phyloP scores from a whole-genome alignment of 352 stramenopile species.

The Globisporangium spinosum region DNA sequence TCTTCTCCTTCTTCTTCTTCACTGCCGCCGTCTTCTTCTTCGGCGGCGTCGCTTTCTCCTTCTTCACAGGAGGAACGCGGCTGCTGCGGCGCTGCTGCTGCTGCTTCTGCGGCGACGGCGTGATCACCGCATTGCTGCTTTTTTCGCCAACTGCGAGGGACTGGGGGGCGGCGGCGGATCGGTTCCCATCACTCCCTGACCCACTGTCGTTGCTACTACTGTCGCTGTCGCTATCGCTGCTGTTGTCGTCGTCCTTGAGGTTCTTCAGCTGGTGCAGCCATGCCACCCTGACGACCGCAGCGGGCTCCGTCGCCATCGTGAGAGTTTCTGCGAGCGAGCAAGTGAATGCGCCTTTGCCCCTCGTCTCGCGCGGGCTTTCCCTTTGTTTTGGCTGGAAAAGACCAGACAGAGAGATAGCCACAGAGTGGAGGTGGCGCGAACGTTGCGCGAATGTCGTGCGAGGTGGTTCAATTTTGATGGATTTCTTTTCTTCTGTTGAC shows the following conservation, averaged over 20 bases:
- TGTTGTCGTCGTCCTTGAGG: slow-evolving; percentile 20
- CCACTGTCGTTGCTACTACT: slow-evolving; percentile 3
- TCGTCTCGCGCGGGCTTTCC: neutral
- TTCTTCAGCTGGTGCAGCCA: slow-evolving; percentile 14
- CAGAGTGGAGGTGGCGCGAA: neutral
- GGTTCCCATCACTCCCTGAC: neutral
- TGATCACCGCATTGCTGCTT: neutral
- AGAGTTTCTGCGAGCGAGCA: neutral
- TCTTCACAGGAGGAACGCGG: neutral
- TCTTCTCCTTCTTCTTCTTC: neutral
- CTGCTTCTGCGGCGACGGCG: neutral
- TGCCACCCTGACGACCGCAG: neutral
- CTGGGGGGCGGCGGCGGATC: neutral
- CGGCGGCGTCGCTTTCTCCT: neutral
- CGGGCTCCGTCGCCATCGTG: neutral
- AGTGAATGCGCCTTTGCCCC: neutral
- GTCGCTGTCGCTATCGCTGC: slow-evolving; percentile 11
- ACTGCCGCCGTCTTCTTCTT: neutral
- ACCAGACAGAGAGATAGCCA: neutral
- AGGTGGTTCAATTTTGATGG: neutral
- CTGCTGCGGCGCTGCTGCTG: neutral
- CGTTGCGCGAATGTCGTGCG: neutral
- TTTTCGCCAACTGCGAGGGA: neutral
- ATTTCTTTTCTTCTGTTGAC: neutral
- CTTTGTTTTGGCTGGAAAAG: neutral